Percentiles rank a stretch among this genome's conserved stretches.
These are phyloP conservation scores for Alternaria panax DNA, from an alignment of 2,329 filamentous ascomycete species.

Conservation along the genomic window DNA sequence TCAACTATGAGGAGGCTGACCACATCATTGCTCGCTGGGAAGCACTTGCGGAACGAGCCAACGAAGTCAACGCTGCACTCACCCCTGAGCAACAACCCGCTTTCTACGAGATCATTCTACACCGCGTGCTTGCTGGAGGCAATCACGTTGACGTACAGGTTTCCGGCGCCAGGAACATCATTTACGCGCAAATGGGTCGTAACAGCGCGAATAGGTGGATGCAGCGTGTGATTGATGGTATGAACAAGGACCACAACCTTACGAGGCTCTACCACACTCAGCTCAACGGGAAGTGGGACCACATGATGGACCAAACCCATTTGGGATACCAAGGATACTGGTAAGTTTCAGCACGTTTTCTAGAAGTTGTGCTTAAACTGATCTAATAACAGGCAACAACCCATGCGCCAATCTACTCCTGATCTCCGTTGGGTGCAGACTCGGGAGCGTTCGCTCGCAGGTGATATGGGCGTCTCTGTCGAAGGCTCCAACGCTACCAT, in stretches of 20 bases:
- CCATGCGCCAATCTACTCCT: constrained; percentile 73
- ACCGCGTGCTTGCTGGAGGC: constrained; percentile 66
- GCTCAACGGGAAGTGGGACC: constrained; percentile 50
- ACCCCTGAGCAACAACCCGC: constrained; percentile 60
- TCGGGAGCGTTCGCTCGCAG: constrained; percentile 65
- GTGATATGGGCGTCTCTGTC: constrained; percentile 68
- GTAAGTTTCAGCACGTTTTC: constrained; percentile 44
- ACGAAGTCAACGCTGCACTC: constrained; percentile 64
- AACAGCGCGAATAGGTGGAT: constrained; percentile 50
- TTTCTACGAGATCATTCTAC: constrained; percentile 69
- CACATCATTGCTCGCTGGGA: constrained; percentile 64
- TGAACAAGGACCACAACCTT: constrained; percentile 48
- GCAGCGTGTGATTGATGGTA: constrained; percentile 47
- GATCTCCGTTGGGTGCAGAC: constrained; percentile 67
- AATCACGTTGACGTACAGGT: constrained; percentile 61
- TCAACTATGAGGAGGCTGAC: constrained; percentile 72
- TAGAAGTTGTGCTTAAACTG: neutral
- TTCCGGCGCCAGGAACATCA: constrained; percentile 46
- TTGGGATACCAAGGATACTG: constrained; percentile 52
- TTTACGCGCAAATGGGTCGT: constrained; percentile 48
- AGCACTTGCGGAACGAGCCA: constrained; percentile 60
- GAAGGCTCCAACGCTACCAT: constrained; percentile 72
- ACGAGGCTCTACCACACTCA: constrained; percentile 46
- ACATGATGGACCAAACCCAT: constrained; percentile 53
- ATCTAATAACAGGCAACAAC: constrained; percentile 65